Evolutionary conservation across 768 basidiomycete genomes (phyloP).

Genomic region (Psilocybe subaeruginosa): DNA sequence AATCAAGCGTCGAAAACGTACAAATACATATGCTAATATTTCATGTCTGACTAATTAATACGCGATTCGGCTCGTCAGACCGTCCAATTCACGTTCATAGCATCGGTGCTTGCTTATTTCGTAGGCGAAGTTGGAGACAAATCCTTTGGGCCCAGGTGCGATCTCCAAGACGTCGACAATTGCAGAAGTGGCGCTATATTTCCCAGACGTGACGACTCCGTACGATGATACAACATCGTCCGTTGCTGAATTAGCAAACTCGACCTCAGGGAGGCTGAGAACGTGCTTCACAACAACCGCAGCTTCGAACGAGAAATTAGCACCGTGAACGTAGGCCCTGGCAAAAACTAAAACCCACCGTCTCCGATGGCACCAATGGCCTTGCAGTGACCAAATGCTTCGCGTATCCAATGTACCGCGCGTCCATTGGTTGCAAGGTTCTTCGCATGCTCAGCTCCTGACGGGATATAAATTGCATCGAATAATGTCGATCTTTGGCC

Average conservation of each 20-base stretch:
- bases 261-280: constrained; percentile 47
- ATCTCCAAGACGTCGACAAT: constrained; percentile 47
- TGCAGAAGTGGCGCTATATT: constrained; percentile 43
- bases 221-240: constrained; percentile 56
- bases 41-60: constrained; percentile 25
- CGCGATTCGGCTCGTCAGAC: constrained; percentile 55
- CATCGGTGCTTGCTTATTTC: constrained; percentile 72
- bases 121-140: constrained; percentile 58
- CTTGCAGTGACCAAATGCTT: constrained; percentile 88
- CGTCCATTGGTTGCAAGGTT: constrained; percentile 65
- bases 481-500: constrained; percentile 83
- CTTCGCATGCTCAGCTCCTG: constrained; percentile 64
- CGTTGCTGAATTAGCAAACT: constrained; percentile 34
- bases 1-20: not conserved
- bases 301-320: constrained; percentile 32
- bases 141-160: constrained; percentile 49
- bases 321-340: not conserved
- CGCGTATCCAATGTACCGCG: constrained; percentile 79
- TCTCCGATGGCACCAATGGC: constrained; percentile 77
- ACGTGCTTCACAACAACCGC: constrained; percentile 50
- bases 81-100: constrained; percentile 63
- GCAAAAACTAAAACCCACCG: constrained; percentile 36
- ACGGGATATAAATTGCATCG: constrained; percentile 81
- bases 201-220: constrained; percentile 65
- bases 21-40: not conserved